Conservation (phyloP, 2,329 filamentous ascomycete genomes). For the Fusarium sp. region DNA sequence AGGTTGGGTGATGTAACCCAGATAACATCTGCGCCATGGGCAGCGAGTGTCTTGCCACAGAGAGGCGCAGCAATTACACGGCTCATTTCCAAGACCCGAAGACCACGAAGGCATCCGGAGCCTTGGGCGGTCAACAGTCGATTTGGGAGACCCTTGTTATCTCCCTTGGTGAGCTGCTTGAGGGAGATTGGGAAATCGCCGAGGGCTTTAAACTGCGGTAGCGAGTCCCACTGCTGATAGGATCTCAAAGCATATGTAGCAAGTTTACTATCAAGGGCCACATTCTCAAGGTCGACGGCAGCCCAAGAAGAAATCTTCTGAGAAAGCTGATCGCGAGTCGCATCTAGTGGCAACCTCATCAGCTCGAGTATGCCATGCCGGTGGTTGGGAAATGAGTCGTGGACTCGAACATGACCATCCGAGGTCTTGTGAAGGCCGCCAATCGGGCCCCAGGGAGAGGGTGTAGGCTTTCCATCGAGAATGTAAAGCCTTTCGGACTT, state of each 20-base stretch:
- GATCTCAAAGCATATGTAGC: conserved; percentile 64
- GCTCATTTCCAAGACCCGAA: conserved; percentile 78
- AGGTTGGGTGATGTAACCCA: conserved; percentile 75
- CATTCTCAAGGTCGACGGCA: conserved; percentile 60
- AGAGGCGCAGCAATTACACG: conserved; percentile 79
- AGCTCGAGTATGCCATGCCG: conserved; percentile 56
- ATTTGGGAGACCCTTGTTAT: background rate
- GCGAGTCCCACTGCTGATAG: conserved; percentile 63
- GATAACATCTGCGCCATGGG: conserved; percentile 78
- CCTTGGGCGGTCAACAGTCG: background rate
- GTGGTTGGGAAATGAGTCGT: conserved; percentile 67
- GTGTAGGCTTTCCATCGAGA: conserved; percentile 52
- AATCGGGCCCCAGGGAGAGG: conserved; percentile 55
- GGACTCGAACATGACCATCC: conserved; percentile 66
- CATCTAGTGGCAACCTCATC: conserved; percentile 51
- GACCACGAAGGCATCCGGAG: conserved; percentile 61
- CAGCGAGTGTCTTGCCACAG: conserved; percentile 74
- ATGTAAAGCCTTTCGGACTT: conserved; percentile 63
- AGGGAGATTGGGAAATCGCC: conserved; percentile 60
- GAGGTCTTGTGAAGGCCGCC: conserved; percentile 63
- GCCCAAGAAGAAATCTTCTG: conserved; percentile 54
- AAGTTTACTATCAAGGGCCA: conserved; percentile 52
- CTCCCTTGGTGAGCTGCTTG: conserved; percentile 45
- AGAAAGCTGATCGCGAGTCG: conserved; percentile 54
- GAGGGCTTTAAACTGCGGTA: conserved; percentile 59